A percentile compares a stretch with the other conserved stretches of the same genome.
Evolutionary conservation across 2,329 filamentous ascomycete species (phyloP).

Genomic region (Alternaria longipes): DNA sequence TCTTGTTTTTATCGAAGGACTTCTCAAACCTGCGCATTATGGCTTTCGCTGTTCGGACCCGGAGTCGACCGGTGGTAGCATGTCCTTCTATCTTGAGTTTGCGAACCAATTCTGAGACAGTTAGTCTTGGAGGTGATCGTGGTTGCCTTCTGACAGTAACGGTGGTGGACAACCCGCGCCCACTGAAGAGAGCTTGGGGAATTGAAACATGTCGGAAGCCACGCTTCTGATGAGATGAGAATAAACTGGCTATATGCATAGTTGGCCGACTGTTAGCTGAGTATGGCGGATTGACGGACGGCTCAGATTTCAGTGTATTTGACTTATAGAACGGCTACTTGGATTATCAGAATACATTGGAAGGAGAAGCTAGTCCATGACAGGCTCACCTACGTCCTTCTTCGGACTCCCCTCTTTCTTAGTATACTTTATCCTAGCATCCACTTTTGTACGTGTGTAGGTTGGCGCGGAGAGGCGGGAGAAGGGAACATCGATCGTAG

Average conservation of each 20-base stretch:
- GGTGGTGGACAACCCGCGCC: not conserved
- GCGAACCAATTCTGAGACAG: constrained; percentile 3
- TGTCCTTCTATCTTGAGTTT: constrained; percentile 4
- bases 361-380: constrained; percentile 5
- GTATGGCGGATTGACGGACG: not conserved
- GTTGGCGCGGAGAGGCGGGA: constrained; percentile 46
- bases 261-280: not conserved
- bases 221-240: not conserved
- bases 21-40: constrained; percentile 4
- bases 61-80: constrained; percentile 2
- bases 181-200: not conserved
- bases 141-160: not conserved
- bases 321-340: constrained; percentile 10
- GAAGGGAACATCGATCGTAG: constrained; percentile 62
- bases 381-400: constrained; percentile 23
- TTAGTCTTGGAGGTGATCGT: constrained; percentile 6
- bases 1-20: not conserved
- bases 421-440: not conserved
- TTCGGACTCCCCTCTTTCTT: not conserved
- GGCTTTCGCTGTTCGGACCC: constrained; percentile 10
- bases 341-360: constrained; percentile 14
- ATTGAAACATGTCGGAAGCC: not conserved
- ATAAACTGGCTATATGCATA: not conserved
- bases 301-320: constrained; percentile 5
- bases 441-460: too few relatives aligned